Evolutionary conservation across 2,329 filamentous ascomycete species (phyloP).

Genomic region (Kalmusia sp.): DNA sequence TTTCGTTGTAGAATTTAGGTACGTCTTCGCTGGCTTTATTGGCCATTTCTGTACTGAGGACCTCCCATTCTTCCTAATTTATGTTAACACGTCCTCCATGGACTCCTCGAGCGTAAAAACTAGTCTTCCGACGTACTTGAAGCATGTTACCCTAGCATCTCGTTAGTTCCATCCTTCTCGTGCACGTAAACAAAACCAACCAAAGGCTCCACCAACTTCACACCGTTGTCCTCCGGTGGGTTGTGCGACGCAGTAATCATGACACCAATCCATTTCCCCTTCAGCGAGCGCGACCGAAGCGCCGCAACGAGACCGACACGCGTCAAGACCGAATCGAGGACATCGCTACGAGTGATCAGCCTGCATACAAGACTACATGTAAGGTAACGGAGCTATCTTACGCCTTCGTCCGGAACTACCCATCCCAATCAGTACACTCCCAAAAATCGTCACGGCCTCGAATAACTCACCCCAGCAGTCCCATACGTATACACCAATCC

Average conservation of each 20-base stretch:
- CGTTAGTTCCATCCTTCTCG: constrained; percentile 22
- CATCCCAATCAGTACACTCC: constrained; percentile 14
- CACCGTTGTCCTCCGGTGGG: constrained; percentile 69
- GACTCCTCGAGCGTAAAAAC: neutral
- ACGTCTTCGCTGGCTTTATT: constrained; percentile 82
- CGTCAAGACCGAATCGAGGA: constrained; percentile 91
- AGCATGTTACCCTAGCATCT: constrained; percentile 80
- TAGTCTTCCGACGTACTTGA: constrained; percentile 54
- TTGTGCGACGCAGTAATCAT: constrained; percentile 75
- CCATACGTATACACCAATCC: constrained; percentile 48
- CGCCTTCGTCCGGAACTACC: constrained; percentile 74
- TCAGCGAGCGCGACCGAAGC: constrained; percentile 87
- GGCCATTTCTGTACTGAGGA: constrained; percentile 84
- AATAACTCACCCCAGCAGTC: constrained; percentile 56
- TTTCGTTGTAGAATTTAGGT: constrained; percentile 74
- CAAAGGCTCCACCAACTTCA: constrained; percentile 91
- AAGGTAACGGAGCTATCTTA: constrained; percentile 48
- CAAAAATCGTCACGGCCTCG: neutral
- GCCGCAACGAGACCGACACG: constrained; percentile 89
- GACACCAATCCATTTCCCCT: constrained; percentile 90
- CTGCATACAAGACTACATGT: constrained; percentile 21
- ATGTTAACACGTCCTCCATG: too few species aligned
- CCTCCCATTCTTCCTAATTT: constrained; percentile 79
- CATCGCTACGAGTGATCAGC: constrained; percentile 62
- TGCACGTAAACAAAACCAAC: constrained; percentile 47